phyloP scores from a whole-genome alignment of 768 basidiomycete species.

The Thelephora ganbajun region DNA sequence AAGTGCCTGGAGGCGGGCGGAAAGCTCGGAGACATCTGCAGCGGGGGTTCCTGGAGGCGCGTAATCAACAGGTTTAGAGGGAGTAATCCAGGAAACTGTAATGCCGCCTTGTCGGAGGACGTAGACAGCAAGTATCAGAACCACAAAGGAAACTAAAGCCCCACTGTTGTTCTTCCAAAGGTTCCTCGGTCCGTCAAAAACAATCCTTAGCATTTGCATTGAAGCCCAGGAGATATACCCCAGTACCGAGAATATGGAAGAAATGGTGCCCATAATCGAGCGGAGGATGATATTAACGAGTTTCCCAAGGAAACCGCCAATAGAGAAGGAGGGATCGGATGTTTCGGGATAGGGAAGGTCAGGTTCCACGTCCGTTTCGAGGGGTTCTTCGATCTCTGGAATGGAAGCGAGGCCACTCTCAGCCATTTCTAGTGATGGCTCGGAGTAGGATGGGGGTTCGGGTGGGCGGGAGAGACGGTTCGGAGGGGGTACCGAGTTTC shows the following conservation, averaged over 20 bases:
- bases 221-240: constrained; percentile 8
- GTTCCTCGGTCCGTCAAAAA: constrained; percentile 30
- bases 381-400: constrained; percentile 35
- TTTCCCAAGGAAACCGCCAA: constrained; percentile 31
- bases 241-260: constrained; percentile 10
- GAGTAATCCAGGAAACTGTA: background rate
- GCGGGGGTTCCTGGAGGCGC: constrained; percentile 43
- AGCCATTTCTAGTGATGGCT: constrained; percentile 9
- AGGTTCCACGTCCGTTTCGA: constrained; percentile 13
- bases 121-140: constrained; percentile 29
- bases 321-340: constrained; percentile 21
- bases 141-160: constrained; percentile 27
- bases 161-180: constrained; percentile 17
- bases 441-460: constrained; percentile 18
- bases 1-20: constrained; percentile 44
- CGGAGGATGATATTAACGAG: constrained; percentile 25
- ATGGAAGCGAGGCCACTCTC: constrained; percentile 49
- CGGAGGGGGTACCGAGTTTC: constrained; percentile 23
- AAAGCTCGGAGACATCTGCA: constrained; percentile 51
- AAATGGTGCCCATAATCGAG: constrained; percentile 8
- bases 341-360: constrained; percentile 17
- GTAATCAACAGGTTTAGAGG: constrained; percentile 24
- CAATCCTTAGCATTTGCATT: constrained; percentile 30
- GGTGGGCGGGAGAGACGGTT: constrained; percentile 29
- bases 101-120: constrained; percentile 20